Base-by-base conservation (phyloP, 306 rosid genomes). In the Quercus rubra region DNA sequence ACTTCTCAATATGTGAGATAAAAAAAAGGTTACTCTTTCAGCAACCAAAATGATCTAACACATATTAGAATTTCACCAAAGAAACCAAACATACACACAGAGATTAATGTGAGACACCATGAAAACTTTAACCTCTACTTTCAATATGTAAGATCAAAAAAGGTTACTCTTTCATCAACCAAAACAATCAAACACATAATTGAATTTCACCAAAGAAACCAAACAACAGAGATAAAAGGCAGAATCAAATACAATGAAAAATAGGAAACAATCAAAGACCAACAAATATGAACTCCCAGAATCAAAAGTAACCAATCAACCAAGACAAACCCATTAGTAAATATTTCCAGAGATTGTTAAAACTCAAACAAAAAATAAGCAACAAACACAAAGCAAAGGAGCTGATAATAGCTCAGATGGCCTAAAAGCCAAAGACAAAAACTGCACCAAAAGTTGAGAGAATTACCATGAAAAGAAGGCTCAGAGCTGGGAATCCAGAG, bases 401-500 rank as follows among this genome's bases (percentile, higher is more conserved):
- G 58, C 43, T 5, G 55, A 25, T 8, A 76, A 62, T 28, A 76
- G 58, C 75, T 76, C 59, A 17, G 25, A 66, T 20, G 61, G 31
- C 35, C 56, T 52, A 13, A 21, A 67, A 4, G 27, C 27, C 11
- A 35, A 35, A 5, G 72, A 8, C 25, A 67, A 67, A 59, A 59
- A 43, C 28, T 27, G 68, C 43, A 25, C 15, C 74, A 55, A 35
- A 35, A 52, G 31, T 59, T 19, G 66, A 54, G 5, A 59, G 71
- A 75, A 54, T 77, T 64, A 86, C 92, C 97, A 70, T 86, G 88
- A 87, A 91, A 86, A 87, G 91, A 64, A 33, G 86, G 82, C 77
- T 85, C 73, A 59, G 91, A 68, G 85, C 68, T 73, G 77, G 87
- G 90, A 83, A 82, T 74, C 93, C 96, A 94, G 15, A 89, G 86